Conservation (phyloP, 2,329 filamentous ascomycete genomes). For the Chrysoporthe puriensis region DNA sequence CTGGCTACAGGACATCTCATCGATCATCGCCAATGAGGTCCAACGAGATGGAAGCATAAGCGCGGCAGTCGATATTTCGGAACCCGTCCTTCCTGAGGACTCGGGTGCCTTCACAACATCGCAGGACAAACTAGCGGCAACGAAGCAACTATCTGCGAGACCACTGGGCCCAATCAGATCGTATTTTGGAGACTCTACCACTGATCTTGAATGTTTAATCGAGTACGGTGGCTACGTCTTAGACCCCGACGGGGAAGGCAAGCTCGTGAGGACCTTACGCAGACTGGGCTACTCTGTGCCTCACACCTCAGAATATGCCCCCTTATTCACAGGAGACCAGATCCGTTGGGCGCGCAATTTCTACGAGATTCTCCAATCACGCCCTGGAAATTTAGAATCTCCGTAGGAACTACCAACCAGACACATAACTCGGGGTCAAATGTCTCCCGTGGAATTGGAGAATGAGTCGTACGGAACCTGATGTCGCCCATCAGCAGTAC, state of each 20-base stretch:
- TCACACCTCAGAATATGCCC: conserved; percentile 45
- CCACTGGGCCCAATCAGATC: conserved; percentile 37
- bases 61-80: neutral
- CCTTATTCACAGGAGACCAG: conserved; percentile 25
- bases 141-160: conserved; percentile 34
- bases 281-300: conserved; percentile 44
- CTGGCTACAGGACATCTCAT: conserved; percentile 32
- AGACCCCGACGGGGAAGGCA: conserved; percentile 40
- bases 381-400: neutral
- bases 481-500: neutral
- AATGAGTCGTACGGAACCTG: too few relatives aligned
- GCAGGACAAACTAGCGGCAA: conserved; percentile 49
- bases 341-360: conserved; percentile 51
- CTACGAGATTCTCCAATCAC: conserved; percentile 42
- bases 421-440: neutral
- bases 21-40: conserved; percentile 51
- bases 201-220: conserved; percentile 59
- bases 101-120: conserved; percentile 30
- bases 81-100: conserved; percentile 26
- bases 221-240: conserved; percentile 51
- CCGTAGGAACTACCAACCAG: neutral
- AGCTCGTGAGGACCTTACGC: conserved; percentile 42
- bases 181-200: conserved; percentile 63
- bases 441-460: neutral
- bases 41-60: conserved; percentile 23